Conservation (phyloP, 2,329 filamentous ascomycete species). For the Colletotrichum tanaceti region DNA sequence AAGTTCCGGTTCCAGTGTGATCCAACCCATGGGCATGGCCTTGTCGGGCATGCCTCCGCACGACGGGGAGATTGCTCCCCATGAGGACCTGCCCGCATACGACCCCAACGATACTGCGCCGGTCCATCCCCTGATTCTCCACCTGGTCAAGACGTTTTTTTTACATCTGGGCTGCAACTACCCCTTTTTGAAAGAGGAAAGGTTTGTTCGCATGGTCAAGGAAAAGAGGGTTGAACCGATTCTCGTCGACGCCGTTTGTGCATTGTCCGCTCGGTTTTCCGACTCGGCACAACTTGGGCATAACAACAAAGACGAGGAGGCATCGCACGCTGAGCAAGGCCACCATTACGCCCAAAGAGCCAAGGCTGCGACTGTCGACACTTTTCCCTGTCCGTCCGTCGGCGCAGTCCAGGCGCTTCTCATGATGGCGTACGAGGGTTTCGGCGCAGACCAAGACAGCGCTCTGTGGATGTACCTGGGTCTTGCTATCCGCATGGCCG, state of each 20-base stretch:
- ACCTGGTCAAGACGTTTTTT: slow-evolving; percentile 85
- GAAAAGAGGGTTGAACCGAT: slow-evolving; percentile 87
- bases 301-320: slow-evolving; percentile 60
- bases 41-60: slow-evolving; percentile 40
- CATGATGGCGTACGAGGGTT: slow-evolving; percentile 88
- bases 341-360: slow-evolving; percentile 83
- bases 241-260: slow-evolving; percentile 86
- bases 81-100: slow-evolving; percentile 76
- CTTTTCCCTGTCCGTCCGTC: slow-evolving; percentile 84
- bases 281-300: slow-evolving; percentile 64
- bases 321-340: slow-evolving; percentile 75
- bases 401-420: slow-evolving; percentile 86
- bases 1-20: slow-evolving; percentile 50
- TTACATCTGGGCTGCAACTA: slow-evolving; percentile 85
- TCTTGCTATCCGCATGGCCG: slow-evolving; percentile 84
- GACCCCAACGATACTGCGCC: slow-evolving; percentile 77
- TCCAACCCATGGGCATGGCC: slow-evolving; percentile 29
- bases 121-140: slow-evolving; percentile 79
- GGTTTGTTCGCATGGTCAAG: slow-evolving; percentile 79
- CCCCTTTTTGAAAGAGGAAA: slow-evolving; percentile 79
- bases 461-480: slow-evolving; percentile 95
- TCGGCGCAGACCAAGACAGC: slow-evolving; percentile 88
- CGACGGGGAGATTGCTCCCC: slow-evolving; percentile 55
- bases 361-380: slow-evolving; percentile 84
- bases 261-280: slow-evolving; percentile 84